Evolutionary conservation across 768 basidiomycete genomes (phyloP).

Genomic region (Crucibulum laeve): DNA sequence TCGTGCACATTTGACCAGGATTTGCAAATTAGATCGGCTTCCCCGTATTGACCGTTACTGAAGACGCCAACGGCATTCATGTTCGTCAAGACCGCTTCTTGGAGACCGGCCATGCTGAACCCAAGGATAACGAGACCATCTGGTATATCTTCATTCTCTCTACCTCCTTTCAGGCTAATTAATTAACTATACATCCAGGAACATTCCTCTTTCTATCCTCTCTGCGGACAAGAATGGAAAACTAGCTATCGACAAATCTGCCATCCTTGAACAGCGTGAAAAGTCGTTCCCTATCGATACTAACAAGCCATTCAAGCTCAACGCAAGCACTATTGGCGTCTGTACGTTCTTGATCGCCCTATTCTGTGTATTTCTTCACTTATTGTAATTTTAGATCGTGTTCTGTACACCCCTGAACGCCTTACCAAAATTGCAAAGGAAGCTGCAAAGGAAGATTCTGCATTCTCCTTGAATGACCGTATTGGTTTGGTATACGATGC

Average conservation of each 20-base stretch:
- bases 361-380: not conserved
- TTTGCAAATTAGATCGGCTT: constrained; percentile 63
- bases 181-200: constrained; percentile 38
- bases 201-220: constrained; percentile 73
- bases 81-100: constrained; percentile 92
- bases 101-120: constrained; percentile 73
- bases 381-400: constrained; percentile 55
- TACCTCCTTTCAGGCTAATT: not conserved
- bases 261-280: constrained; percentile 68
- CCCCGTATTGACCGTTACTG: constrained; percentile 85
- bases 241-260: constrained; percentile 50
- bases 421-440: constrained; percentile 75
- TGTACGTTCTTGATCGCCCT: constrained; percentile 46
- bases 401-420: constrained; percentile 79
- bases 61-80: constrained; percentile 64
- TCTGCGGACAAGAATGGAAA: constrained; percentile 60
- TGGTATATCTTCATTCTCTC: constrained; percentile 45
- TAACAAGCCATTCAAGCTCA: constrained; percentile 80
- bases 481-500: constrained; percentile 87
- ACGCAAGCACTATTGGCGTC: constrained; percentile 84
- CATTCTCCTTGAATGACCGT: constrained; percentile 80
- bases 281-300: constrained; percentile 68
- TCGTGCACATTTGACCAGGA: not conserved
- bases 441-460: constrained; percentile 59
- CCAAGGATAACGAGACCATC: constrained; percentile 82